A percentile compares a stretch with the other conserved stretches of the same genome.
These are phyloP conservation scores for Aureobasidium pullulans DNA, from an alignment of 2,329 filamentous ascomycete genomes.

Conservation along the genomic window DNA sequence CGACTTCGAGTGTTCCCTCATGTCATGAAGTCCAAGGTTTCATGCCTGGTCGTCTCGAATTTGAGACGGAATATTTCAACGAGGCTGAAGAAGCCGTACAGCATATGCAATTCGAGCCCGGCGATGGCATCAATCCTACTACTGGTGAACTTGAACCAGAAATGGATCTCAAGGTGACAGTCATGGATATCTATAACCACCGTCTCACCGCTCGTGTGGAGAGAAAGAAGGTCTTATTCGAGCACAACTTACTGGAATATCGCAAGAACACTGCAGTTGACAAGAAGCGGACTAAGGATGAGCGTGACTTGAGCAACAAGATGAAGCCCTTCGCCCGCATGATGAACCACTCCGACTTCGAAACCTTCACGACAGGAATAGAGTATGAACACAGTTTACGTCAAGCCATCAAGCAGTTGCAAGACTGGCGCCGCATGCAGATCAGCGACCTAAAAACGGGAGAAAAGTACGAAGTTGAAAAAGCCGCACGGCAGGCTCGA, in stretches of 20 bases:
- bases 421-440: constrained; percentile 83
- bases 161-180: constrained; percentile 93
- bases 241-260: constrained; percentile 89
- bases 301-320: constrained; percentile 83
- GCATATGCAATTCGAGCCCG: constrained; percentile 95
- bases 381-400: constrained; percentile 87
- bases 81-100: constrained; percentile 97
- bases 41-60: constrained; percentile 95
- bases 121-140: constrained; percentile 77
- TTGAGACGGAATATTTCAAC: constrained; percentile 95
- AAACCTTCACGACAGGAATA: constrained; percentile 74
- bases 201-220: constrained; percentile 85
- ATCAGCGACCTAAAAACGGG: constrained; percentile 80
- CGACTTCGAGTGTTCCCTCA: constrained; percentile 86
- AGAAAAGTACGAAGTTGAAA: constrained; percentile 89
- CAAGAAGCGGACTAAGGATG: constrained; percentile 94
- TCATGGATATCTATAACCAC: constrained; percentile 97
- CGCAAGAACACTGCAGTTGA: constrained; percentile 81
- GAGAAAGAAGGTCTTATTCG: constrained; percentile 92
- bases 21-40: constrained; percentile 98
- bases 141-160: constrained; percentile 88
- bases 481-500: constrained; percentile 62
- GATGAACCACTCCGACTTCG: constrained; percentile 91
- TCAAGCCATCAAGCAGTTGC: constrained; percentile 80
- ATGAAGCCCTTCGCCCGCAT: constrained; percentile 93